phyloP scores from a whole-genome alignment of 1,284 basidiomycete genomes.

The Leccinum idahoense region DNA sequence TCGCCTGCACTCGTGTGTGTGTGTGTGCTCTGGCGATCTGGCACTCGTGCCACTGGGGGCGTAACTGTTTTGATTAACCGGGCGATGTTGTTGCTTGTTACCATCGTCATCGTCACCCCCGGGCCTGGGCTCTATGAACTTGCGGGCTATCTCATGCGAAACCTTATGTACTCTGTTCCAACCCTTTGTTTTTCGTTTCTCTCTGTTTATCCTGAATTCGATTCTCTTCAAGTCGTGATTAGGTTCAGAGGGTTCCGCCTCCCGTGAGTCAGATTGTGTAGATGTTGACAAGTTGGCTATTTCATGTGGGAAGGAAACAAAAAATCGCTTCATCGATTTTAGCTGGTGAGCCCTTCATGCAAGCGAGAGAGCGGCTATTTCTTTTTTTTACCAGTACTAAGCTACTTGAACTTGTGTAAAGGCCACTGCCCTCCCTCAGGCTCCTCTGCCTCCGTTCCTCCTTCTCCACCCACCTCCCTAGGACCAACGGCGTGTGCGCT shows the following conservation, averaged over 20 bases:
- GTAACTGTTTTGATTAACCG: slow-evolving; percentile 18
- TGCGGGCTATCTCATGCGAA: slow-evolving; percentile 27
- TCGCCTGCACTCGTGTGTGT: slow-evolving; percentile 17
- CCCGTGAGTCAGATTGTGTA: slow-evolving; percentile 12
- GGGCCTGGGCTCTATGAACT: slow-evolving; percentile 11
- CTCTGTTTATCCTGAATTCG: slow-evolving; percentile 4
- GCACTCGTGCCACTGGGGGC: slow-evolving; percentile 17
- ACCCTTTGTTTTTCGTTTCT: neutral
- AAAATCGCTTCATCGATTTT: too few species aligned
- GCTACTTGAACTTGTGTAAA: too few species aligned
- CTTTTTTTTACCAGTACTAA: too few species aligned
- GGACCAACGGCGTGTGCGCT: neutral
- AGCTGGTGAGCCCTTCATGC: neutral
- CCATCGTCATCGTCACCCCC: slow-evolving; percentile 3
- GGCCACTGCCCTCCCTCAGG: too few species aligned
- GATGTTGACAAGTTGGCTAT: slow-evolving; percentile 6
- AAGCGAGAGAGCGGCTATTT: neutral
- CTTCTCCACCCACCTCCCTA: neutral
- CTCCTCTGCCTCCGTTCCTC: neutral
- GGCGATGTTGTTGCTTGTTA: slow-evolving; percentile 15
- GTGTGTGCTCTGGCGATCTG: slow-evolving; percentile 18
- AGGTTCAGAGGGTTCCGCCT: slow-evolving; percentile 2
- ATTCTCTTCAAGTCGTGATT: slow-evolving; percentile 9
- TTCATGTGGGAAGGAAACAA: slow-evolving; percentile 1
- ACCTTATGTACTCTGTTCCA: slow-evolving; percentile 23